Percentiles rank a stretch among this genome's conserved stretches.
Evolutionary conservation across 345 rosid species (phyloP).

Genomic region (Syzygium aromaticum): DNA sequence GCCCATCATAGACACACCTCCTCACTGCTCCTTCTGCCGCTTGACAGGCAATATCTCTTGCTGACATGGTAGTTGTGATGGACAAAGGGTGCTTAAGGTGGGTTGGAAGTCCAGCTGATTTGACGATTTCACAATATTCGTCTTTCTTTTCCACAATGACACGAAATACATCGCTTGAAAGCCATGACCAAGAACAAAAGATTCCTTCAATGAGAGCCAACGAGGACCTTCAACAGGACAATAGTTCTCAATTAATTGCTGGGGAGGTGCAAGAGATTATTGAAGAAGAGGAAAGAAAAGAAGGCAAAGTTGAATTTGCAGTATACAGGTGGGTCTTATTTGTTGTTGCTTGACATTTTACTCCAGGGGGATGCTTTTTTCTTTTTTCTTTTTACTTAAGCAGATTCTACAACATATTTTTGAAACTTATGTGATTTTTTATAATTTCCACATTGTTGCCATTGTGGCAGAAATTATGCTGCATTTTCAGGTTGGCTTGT

Average conservation of each 20-base stretch:
- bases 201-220: conserved; percentile 14
- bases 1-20: background rate
- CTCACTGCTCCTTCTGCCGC: background rate
- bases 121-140: conserved; percentile 37
- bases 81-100: conserved; percentile 67
- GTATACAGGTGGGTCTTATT: conserved; percentile 52
- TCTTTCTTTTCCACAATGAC: conserved; percentile 33
- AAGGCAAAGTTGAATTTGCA: conserved; percentile 65
- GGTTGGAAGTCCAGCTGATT: conserved; percentile 62
- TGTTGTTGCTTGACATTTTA: background rate
- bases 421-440: background rate
- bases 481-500: conserved; percentile 70
- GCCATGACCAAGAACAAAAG: conserved; percentile 8
- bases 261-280: conserved; percentile 42
- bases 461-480: conserved; percentile 63
- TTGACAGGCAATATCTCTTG: conserved; percentile 76
- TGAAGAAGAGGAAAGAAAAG: conserved; percentile 67
- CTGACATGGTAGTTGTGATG: conserved; percentile 70
- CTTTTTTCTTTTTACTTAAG: background rate
- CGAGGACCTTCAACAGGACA: conserved; percentile 11
- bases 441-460: background rate
- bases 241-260: conserved; percentile 14
- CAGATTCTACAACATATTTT: background rate
- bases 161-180: conserved; percentile 26
- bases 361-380: background rate